A percentile compares a stretch with the other conserved stretches of the same genome.
Conservation (phyloP, 2,329 filamentous ascomycete genomes). For the Colletotrichum euphorbiae region DNA sequence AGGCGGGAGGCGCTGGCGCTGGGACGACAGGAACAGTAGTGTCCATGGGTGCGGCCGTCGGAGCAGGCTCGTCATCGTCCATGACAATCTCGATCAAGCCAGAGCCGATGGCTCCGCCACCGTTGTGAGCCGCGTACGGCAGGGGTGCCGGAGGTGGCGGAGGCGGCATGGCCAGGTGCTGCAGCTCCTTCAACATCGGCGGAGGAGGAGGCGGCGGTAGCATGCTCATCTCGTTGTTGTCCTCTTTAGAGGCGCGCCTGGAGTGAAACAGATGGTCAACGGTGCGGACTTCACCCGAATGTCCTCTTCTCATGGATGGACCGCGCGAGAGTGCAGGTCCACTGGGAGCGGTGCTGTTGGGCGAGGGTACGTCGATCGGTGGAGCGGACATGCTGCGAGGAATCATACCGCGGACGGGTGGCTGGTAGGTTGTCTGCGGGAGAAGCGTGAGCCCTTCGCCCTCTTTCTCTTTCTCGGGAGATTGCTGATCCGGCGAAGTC, state of each 20-base stretch:
- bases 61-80: conserved; percentile 64
- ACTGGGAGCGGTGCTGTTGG: conserved; percentile 44
- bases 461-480: conserved; percentile 49
- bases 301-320: conserved; percentile 51
- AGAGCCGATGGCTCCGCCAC: conserved; percentile 59
- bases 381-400: conserved; percentile 72
- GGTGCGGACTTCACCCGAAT: conserved; percentile 53
- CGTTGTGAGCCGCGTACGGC: conserved; percentile 55
- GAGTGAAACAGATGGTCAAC: conserved; percentile 57
- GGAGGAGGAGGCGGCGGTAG: conserved; percentile 64
- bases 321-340: conserved; percentile 43
- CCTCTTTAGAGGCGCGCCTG: conserved; percentile 27
- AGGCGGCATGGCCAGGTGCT: conserved; percentile 70
- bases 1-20: conserved; percentile 56
- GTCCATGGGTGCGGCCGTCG: conserved; percentile 52
- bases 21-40: conserved; percentile 58
- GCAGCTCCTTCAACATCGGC: conserved; percentile 70
- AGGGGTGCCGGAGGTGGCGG: conserved; percentile 72
- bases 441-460: conserved; percentile 59
- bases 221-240: conserved; percentile 55
- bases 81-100: conserved; percentile 75
- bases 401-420: conserved; percentile 61
- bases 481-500: conserved; percentile 50
- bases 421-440: conserved; percentile 56
- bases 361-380: conserved; percentile 52